Evolutionary conservation across 2,329 filamentous ascomycete genomes (phyloP), one percentile per base, ranked within the genome.

Genomic region (Cladosporium sp.): DNA sequence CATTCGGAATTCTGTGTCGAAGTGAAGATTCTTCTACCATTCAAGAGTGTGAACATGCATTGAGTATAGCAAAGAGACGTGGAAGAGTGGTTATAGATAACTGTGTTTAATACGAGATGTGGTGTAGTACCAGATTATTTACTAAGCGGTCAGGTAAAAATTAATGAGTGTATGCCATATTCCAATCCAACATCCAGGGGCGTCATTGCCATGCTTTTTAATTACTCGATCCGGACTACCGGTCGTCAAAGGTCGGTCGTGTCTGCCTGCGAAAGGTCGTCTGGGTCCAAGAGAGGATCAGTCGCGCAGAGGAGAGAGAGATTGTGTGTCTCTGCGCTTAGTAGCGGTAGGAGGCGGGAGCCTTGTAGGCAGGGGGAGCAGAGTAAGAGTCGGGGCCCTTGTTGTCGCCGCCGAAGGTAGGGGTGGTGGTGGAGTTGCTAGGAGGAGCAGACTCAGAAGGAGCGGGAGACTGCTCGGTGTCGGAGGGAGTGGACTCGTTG

Each of bases 111-210:
- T 55, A 55, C 52, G 52, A 55, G 52, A 55, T 34, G 26, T 30
- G 52, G 52, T 55, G 52, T 55, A 55, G 52, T 55, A 34, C 52
- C 52, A 55, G 32, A 55, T 55, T 55, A 55, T 55, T 32, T 55
- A 32, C 30, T 55, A 55, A 55, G 52, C 52, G 52, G 52, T 55
- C 52, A 55, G 52, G 52, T 55, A 55, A 55, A 55, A 55, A 55
- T 55, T 55, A 55, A 55, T 55, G 52, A 55, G 52, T 55, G 52
- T 55, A 55, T 32, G 52, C 52, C 52, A 34, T 55, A 55, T 55
- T 55, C 52, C 52, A 55, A 55, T 55, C 52, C 52, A 55, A 55
- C 52, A 55, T 55, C 32, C 52, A 55, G 26, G 51, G 52, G 52
- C 52, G 32, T 55, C 30, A 55, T 32, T 32, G 52, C 52, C 52